Conservation (phyloP, 805 yeast genomes). For the Ogataea sp. region DNA sequence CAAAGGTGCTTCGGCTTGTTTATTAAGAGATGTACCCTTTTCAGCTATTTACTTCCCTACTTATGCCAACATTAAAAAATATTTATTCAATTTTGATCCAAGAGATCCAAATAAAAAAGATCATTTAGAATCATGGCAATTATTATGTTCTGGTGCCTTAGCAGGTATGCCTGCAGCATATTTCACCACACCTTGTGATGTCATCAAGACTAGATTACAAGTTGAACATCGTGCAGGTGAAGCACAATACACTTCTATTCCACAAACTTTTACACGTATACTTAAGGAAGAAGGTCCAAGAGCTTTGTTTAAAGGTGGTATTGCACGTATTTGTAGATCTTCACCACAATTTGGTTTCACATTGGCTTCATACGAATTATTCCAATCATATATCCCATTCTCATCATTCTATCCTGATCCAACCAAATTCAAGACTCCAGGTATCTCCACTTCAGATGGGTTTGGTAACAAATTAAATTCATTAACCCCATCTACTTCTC, state of each 20-base stretch:
- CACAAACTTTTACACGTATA: constrained; percentile 70
- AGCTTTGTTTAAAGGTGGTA: constrained; percentile 94
- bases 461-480: constrained; percentile 17
- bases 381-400: constrained; percentile 73
- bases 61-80: constrained; percentile 85
- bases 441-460: constrained; percentile 20
- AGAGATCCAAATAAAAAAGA: constrained; percentile 46
- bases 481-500: constrained; percentile 13
- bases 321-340: constrained; percentile 89
- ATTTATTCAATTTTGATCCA: constrained; percentile 78
- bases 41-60: constrained; percentile 97
- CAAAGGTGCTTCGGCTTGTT: constrained; percentile 86
- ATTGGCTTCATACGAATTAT: constrained; percentile 90
- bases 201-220: constrained; percentile 90
- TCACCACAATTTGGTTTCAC: constrained; percentile 98
- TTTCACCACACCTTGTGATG: constrained; percentile 95
- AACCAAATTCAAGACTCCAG: too few species aligned
- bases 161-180: constrained; percentile 99
- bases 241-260: constrained; percentile 65
- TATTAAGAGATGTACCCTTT: constrained; percentile 92
- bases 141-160: constrained; percentile 80
- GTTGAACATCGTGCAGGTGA: constrained; percentile 74
- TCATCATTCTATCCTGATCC: constrained; percentile 29
- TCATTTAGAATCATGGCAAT: constrained; percentile 71
- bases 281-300: constrained; percentile 72